phyloP scores from a whole-genome alignment of 2,329 filamentous ascomycete species.

The Fusarium oligoseptatum region DNA sequence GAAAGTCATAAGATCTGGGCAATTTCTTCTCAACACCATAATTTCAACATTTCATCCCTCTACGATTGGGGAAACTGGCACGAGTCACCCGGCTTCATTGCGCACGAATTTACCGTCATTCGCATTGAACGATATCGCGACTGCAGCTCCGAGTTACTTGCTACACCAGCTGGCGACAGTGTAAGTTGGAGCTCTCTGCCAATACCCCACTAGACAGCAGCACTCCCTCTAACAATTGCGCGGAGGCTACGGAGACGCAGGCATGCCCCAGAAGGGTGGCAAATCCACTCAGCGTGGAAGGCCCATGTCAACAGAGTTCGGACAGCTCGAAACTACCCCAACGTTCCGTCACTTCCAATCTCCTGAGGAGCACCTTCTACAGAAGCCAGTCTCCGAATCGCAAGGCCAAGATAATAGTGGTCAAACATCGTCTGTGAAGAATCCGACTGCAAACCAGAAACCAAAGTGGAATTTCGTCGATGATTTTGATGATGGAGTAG shows the following conservation, averaged over 20 bases:
- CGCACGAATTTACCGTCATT: not conserved
- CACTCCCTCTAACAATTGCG: slow-evolving; percentile 11
- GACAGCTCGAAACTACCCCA: slow-evolving; percentile 52
- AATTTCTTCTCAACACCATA: not conserved
- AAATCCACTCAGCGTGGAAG: slow-evolving; percentile 32
- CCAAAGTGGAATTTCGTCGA: not conserved
- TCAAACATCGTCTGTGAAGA: not conserved
- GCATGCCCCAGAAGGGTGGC: slow-evolving; percentile 35
- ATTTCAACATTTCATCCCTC: not conserved
- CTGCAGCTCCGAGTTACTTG: not conserved
- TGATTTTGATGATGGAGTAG: slow-evolving; percentile 42
- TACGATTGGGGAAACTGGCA: not conserved
- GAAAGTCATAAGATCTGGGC: not conserved
- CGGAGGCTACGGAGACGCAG: not conserved
- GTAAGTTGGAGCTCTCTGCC: slow-evolving; percentile 7
- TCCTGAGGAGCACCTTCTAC: slow-evolving; percentile 2
- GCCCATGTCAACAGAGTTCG: slow-evolving; percentile 38
- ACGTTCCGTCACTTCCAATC: slow-evolving; percentile 45
- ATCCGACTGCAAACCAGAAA: not conserved
- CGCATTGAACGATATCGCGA: not conserved
- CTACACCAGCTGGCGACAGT: not conserved
- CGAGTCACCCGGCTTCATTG: not conserved
- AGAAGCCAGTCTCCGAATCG: not conserved
- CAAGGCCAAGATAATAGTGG: not conserved
- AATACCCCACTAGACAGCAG: slow-evolving; percentile 6